These are phyloP conservation scores for Pulicaria dysenterica DNA, from an alignment of 129 eudicot genomes.

Conservation along the genomic window DNA sequence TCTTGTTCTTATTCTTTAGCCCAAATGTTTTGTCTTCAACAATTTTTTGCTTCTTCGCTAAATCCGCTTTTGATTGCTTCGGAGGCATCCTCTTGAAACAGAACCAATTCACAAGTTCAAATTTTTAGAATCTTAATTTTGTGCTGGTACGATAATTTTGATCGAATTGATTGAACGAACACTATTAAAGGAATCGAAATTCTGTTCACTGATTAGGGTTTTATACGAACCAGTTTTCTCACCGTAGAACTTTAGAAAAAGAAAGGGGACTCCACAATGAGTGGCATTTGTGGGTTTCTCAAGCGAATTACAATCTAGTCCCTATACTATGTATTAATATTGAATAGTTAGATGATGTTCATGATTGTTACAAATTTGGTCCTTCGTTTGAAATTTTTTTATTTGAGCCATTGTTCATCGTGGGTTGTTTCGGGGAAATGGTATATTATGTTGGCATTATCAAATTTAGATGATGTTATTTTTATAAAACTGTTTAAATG, in stretches of 20 bases:
- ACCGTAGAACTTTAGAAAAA: not conserved
- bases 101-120: not conserved
- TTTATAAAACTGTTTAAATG: too few species aligned
- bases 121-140: not conserved
- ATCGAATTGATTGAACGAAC: conserved; percentile 9
- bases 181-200: too few species aligned
- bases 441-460: too few species aligned
- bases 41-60: conserved; percentile 57
- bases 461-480: too few species aligned
- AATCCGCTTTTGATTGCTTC: conserved; percentile 56
- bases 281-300: not conserved
- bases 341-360: too few species aligned
- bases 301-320: too few species aligned
- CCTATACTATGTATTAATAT: too few species aligned
- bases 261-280: not conserved
- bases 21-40: conserved; percentile 71
- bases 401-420: too few species aligned
- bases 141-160: conserved; percentile 8
- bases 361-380: too few species aligned
- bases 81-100: conserved; percentile 46
- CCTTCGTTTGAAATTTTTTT: too few species aligned
- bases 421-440: too few species aligned
- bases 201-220: not conserved
- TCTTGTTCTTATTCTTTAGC: conserved; percentile 54
- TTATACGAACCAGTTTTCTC: conserved; percentile 7